These are phyloP conservation scores for Avena insularis DNA, from an alignment of 176 grass and related monocot genomes.

Conservation along the genomic window DNA sequence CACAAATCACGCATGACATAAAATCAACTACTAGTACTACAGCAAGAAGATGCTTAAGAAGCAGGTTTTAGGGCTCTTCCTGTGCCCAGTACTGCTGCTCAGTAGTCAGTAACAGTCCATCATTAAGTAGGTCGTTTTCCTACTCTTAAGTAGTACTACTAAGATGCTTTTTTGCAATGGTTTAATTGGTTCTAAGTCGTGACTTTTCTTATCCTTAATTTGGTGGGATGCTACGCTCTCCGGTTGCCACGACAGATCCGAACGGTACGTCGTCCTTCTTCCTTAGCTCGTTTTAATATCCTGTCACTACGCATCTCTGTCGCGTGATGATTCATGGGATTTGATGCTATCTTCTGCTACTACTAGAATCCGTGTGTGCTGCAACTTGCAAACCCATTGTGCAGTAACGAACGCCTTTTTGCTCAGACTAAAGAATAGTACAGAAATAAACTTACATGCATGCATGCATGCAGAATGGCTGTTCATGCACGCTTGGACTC, in stretches of 20 bases:
- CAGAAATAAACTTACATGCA: background rate
- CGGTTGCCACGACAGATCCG: conserved; percentile 55
- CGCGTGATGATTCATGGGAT: background rate
- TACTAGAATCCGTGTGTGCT: background rate
- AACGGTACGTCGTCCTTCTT: conserved; percentile 65
- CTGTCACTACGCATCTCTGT: conserved; percentile 1
- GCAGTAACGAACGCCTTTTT: conserved; percentile 18
- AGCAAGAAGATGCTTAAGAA: background rate
- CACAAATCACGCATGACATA: background rate
- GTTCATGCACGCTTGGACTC: background rate
- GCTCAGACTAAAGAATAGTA: background rate
- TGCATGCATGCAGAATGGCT: background rate
- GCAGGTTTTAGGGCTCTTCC: background rate
- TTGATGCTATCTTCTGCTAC: background rate
- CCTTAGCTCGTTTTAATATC: background rate
- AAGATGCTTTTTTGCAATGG: background rate
- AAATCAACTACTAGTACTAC: background rate
- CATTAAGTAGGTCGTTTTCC: background rate
- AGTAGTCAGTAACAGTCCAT: background rate
- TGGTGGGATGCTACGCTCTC: conserved; percentile 19
- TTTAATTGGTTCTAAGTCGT: conserved; percentile 36
- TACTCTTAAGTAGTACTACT: background rate
- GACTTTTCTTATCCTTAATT: conserved; percentile 5
- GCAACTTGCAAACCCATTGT: conserved; percentile 8
- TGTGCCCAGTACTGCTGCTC: background rate